Conservation (phyloP, 2,329 filamentous ascomycete genomes). For the Ilyonectria destructans region DNA sequence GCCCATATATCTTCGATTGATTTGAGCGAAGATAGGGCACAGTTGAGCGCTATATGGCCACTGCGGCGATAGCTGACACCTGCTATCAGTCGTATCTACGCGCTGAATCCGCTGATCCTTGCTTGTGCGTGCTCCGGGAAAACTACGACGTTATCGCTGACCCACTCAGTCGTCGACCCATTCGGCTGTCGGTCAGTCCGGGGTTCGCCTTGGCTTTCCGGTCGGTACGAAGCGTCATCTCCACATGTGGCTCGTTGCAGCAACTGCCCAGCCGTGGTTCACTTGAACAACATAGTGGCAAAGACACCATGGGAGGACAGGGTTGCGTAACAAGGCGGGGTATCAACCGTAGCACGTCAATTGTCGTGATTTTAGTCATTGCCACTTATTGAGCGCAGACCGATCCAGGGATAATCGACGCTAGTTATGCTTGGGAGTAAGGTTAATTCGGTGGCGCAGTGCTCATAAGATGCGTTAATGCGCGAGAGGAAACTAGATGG, state of each 20-base stretch:
- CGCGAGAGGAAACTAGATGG: background rate
- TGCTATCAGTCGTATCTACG: background rate
- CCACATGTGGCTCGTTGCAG: background rate
- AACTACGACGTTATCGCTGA: background rate
- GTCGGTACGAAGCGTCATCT: background rate
- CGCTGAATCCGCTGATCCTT: background rate
- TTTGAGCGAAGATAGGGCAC: background rate
- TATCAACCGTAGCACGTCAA: background rate
- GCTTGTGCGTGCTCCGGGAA: background rate
- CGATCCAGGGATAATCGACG: background rate
- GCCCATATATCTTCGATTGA: no score
- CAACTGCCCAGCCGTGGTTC: background rate
- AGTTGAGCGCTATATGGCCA: background rate
- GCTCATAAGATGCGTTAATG: background rate
- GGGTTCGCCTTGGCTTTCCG: background rate
- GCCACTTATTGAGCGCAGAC: background rate
- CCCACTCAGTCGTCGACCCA: background rate
- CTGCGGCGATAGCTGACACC: background rate
- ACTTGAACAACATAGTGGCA: background rate
- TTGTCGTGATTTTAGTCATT: background rate
- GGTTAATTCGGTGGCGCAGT: conserved; percentile 1
- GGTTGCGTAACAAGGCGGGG: background rate
- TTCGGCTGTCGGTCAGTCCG: background rate
- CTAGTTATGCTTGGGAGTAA: background rate
- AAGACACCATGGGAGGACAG: background rate